These are phyloP conservation scores for Bipolaris victoriae DNA, from an alignment of 2,329 filamentous ascomycete genomes.

Conservation along the genomic window DNA sequence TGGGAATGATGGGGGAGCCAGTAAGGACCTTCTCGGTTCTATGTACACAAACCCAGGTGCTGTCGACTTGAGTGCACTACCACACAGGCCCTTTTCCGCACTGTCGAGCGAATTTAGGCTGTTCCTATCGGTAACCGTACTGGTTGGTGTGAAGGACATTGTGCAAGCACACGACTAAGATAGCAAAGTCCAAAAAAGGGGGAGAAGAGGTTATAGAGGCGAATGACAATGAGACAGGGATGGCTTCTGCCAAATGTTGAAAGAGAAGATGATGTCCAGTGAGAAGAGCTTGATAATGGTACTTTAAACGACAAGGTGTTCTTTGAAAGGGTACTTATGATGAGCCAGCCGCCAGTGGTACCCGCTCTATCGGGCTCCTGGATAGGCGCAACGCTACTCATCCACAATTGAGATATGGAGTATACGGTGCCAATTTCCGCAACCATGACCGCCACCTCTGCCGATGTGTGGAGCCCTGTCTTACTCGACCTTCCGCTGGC, in stretches of 20 bases:
- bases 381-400: conserved; percentile 11
- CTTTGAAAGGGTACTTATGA: conserved; percentile 24
- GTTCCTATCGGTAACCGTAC: conserved; percentile 17
- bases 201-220: not conserved
- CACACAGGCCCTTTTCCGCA: conserved; percentile 44
- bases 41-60: conserved; percentile 41
- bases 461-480: conserved; percentile 10
- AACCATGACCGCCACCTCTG: conserved; percentile 10
- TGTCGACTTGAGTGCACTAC: conserved; percentile 30
- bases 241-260: not conserved
- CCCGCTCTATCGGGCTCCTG: conserved; percentile 11
- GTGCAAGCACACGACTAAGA: conserved; percentile 14
- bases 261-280: conserved; percentile 5
- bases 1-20: conserved; percentile 24
- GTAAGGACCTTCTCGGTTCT: conserved; percentile 16
- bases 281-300: conserved; percentile 19
- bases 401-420: conserved; percentile 15
- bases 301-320: conserved; percentile 7
- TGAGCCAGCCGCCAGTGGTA: conserved; percentile 2
- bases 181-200: not conserved
- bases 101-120: conserved; percentile 38
- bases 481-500: conserved; percentile 13
- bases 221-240: not conserved
- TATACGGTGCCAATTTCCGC: conserved; percentile 19
- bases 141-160: conserved; percentile 32